Conservation (phyloP, 805 yeast genomes). For the Metschnikowia continentalis region DNA sequence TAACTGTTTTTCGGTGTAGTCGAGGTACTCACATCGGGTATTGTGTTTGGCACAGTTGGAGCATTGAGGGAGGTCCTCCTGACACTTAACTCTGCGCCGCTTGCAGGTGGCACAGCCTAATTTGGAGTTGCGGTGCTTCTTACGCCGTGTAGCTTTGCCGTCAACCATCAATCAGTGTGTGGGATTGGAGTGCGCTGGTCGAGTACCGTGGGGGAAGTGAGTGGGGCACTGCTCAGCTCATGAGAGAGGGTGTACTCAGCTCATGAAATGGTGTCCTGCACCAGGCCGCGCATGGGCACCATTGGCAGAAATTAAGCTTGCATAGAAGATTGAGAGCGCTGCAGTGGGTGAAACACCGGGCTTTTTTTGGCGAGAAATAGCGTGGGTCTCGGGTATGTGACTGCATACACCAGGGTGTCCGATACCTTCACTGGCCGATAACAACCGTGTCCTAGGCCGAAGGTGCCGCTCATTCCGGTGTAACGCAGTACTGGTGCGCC, state of each 20-base stretch:
- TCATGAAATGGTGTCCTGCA: not conserved
- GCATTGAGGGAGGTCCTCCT: conserved; percentile 38
- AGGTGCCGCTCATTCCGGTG: not conserved
- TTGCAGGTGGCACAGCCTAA: conserved; percentile 19
- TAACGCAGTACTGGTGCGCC: not conserved
- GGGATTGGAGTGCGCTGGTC: not conserved
- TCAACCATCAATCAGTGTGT: not conserved
- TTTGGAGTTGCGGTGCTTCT: conserved; percentile 24
- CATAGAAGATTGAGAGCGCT: not conserved
- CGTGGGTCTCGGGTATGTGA: not conserved
- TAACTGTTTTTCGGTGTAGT: conserved; percentile 30
- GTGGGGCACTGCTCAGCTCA: not conserved
- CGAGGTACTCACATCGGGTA: conserved; percentile 37
- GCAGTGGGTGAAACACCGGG: not conserved
- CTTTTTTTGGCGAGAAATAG: no score
- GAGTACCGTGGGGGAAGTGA: not conserved
- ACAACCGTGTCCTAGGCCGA: not conserved
- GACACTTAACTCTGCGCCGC: conserved; percentile 18
- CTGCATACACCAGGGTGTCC: not conserved
- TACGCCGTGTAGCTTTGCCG: conserved; percentile 13
- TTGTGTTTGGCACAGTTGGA: conserved; percentile 38
- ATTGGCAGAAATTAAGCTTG: not conserved
- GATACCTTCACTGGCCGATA: not conserved
- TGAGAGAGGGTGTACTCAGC: not conserved
- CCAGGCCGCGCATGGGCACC: not conserved